Base-by-base conservation (phyloP, 2,329 filamentous ascomycete genomes). In the Xylariaceae sp. region DNA sequence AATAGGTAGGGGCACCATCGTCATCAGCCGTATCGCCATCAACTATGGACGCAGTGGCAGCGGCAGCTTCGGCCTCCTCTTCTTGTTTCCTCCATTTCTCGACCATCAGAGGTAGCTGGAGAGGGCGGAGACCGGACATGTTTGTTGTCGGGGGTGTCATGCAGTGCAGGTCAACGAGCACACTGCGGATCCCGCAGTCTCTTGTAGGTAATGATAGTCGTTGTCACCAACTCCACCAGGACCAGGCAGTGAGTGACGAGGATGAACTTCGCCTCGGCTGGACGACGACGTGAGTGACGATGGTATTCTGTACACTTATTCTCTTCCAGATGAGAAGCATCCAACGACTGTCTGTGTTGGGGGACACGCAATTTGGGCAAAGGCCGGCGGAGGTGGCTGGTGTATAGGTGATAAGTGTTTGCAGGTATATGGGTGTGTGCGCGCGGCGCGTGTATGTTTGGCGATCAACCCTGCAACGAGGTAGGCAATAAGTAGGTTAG, bases 1-100 rank as follows among this genome's bases (percentile, higher is more conserved):
- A 31, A n/a, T 29, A 69, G 47, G 66, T 59, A 50, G 68, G 65
- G 48, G 68, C 70, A 45, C 66, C 59, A 36, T 69, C 65, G 44
- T 51, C 51, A 16, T 60, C 59, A 7, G 55, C 21, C 9, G 31
- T 41, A 16, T 55, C 52, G 29, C 41, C 45, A 34, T 27, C 26
- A 13, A 28, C 30, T 26, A 29, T 31, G 12, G 40, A 18, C 43
- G 52, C 38, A 31, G 31, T 18, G 15, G 36, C 27, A 34, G 52
- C 48, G 21, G 21, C 21, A 24, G 21, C 21, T 24, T 24, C 21
- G 21, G 21, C 56, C 38, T 55, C 55, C 37, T 59, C 54, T 32
- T 56, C 52, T 32, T 49, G 45, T 34, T 47, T 57, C 32, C 46
- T 56, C 36, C 56, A 53, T 34, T 56, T 50, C 35, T 59, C 57